Conservation (phyloP, 495 filamentous ascomycete species). For the Xylaria castorea region DNA sequence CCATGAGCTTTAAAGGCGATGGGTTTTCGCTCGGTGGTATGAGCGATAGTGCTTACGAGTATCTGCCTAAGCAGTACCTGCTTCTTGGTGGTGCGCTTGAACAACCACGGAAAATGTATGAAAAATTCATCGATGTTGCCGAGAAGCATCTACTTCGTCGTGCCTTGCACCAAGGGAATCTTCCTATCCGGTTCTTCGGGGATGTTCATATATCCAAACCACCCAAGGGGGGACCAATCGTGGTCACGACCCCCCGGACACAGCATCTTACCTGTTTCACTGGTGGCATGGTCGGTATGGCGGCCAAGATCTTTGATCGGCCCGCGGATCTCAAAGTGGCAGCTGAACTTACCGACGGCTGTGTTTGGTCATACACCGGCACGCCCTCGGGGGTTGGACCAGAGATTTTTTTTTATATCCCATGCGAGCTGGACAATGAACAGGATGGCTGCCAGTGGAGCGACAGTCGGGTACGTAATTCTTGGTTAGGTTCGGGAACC, state of each 20-base stretch:
- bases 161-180: slow-evolving; percentile 61
- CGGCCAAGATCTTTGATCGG: slow-evolving; percentile 73
- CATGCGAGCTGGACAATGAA: slow-evolving; percentile 57
- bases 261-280: slow-evolving; percentile 71
- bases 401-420: slow-evolving; percentile 67
- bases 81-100: slow-evolving; percentile 76
- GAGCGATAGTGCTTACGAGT: slow-evolving; percentile 85
- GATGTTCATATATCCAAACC: slow-evolving; percentile 43
- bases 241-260: slow-evolving; percentile 40
- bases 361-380: slow-evolving; percentile 84
- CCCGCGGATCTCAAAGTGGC: slow-evolving; percentile 75
- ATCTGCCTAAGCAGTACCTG: slow-evolving; percentile 72
- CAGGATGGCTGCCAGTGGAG: slow-evolving; percentile 44
- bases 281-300: slow-evolving; percentile 87
- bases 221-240: slow-evolving; percentile 27
- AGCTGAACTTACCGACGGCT: slow-evolving; percentile 78
- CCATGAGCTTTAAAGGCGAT: slow-evolving; percentile 55
- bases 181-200: slow-evolving; percentile 69
- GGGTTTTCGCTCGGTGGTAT: slow-evolving; percentile 75
- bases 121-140: slow-evolving; percentile 69
- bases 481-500: too few relatives aligned
- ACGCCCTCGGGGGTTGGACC: slow-evolving; percentile 79
- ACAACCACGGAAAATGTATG: slow-evolving; percentile 80
- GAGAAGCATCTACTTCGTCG: slow-evolving; percentile 76
- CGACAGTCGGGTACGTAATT: slow-evolving; percentile 31